Evolutionary conservation across 208 protist species (phyloP), one percentile per base, ranked within the genome.

Genomic region (Acanthamoeba sp.): DNA sequence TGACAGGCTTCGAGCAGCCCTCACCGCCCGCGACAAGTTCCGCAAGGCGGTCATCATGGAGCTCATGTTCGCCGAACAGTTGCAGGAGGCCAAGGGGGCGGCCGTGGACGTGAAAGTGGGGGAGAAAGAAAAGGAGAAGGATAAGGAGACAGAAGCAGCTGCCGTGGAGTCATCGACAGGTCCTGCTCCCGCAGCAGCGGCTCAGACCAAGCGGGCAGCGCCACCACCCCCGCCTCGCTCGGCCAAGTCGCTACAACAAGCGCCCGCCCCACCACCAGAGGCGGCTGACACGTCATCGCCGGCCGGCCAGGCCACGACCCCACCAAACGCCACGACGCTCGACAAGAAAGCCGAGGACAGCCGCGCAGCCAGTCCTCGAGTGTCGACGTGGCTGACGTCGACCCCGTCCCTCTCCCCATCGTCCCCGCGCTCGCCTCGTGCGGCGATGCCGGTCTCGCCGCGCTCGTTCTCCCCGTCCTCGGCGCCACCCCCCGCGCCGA

Each of bases 41-140:
- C 71, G 71, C 40, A 82, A 82, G 71, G 71, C 71, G 20, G 36
- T 82, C 38, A 48, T 82, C 22, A 29, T 48, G 36, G 71, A 42
- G 32, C 6, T 82, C 38, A 82, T 82, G 36, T 27, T 34, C 18
- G 22, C 14, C 14, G 40, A 50, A 38, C 38, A 48, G 71, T 38
- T n/a, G 18, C 7, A 12, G 32, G 69, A 12, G 48, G 2, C 50
- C 50, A 50, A 50, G 12, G 50, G 22, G 50, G 22, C 18, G 18
- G 50, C 12, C 48, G 48, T 24, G 20, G 48, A 52, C 0, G 55
- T n/a, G n/a, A n/a, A 29, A 29, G 55, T 7, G 55, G 22, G 5
- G 18, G 22, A 62, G 18, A 62, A 62, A 10, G 0, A 29, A 2
- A 24, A 62, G 55, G 55, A 50, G 45, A 12, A 50, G 45, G 12